Evolutionary conservation across 2,329 filamentous ascomycete species (phyloP).

Genomic region (Orbilia javanica): DNA sequence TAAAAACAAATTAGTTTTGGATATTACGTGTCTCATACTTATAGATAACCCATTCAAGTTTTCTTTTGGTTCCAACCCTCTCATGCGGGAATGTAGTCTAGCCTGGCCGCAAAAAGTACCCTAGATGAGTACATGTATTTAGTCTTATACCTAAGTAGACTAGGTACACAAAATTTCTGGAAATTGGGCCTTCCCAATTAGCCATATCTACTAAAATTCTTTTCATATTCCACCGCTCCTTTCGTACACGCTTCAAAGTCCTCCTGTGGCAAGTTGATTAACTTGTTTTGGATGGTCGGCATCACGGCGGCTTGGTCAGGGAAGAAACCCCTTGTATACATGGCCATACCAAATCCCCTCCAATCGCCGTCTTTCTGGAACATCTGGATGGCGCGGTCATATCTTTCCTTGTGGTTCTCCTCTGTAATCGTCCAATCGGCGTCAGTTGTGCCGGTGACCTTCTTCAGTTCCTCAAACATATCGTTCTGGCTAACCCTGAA

Average conservation of each 20-base stretch:
- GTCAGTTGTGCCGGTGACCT: constrained; percentile 72
- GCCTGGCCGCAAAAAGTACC: too few species aligned
- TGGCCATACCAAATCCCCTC: constrained; percentile 67
- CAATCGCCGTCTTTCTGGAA: constrained; percentile 66
- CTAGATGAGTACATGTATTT: too few species aligned
- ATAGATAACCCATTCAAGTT: too few species aligned
- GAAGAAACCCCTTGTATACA: constrained; percentile 73
- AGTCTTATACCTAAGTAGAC: too few species aligned
- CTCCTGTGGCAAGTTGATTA: constrained; percentile 72
- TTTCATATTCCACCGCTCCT: constrained; percentile 67
- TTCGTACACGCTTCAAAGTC: constrained; percentile 72
- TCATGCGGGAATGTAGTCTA: too few species aligned
- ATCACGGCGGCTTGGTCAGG: constrained; percentile 66
- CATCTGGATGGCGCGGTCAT: constrained; percentile 65
- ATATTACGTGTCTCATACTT: too few species aligned
- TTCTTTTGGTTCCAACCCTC: too few species aligned
- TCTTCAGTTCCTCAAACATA: constrained; percentile 74
- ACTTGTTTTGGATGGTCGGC: constrained; percentile 69
- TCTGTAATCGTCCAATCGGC: constrained; percentile 73
- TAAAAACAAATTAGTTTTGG: too few species aligned
- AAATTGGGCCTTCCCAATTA: background rate
- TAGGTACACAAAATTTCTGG: background rate
- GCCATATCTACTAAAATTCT: constrained; percentile 50
- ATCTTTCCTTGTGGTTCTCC: constrained; percentile 68
- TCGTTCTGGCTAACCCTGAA: constrained; percentile 74